Base-by-base conservation (phyloP, 2,329 filamentous ascomycete species). In the Sphaerostilbella broomeana region DNA sequence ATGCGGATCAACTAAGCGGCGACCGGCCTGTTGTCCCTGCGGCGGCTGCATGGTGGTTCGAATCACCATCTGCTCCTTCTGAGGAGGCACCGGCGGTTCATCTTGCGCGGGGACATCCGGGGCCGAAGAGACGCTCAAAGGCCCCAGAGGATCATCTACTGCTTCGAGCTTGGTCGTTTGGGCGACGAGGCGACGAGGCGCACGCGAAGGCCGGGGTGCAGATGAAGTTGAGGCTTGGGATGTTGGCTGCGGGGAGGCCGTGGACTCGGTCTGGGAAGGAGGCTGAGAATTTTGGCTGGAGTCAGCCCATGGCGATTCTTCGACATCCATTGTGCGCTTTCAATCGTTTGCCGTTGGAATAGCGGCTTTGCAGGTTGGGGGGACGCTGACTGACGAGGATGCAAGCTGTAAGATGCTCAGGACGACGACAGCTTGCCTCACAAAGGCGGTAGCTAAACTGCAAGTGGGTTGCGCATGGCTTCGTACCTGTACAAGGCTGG, bases 111-210 rank as follows among this genome's bases (percentile, higher is more conserved):
- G 53, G 40, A 53, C 58, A 49, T 59, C 63, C 29, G 59, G 58
- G 36, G 76, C 75, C 19, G 81, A 62, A 37, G 76, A 53, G 38
- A 80, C 81, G 43, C 86, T 86, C 36, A 94, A 68, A 16, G 86
- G 86, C 1, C 86, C 86, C 31, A 89, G 74, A 40, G 84, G 82
- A 57, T 88, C 84, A 29, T 81, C 77, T 50, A 86, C 81, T 45
- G 81, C 82, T 63, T 90, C 80, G 45, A 90, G 81, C 38, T 79
- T 81, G 32, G 85, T 88, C 20, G 83, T 77, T 58, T 89, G 84
- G 43, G 81, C 81, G 50, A 81, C 80, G 55, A 87, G 68, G 46
- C 79, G 76, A 48, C 79, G 77, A 25, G 71, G 70, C n/a, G 63
- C 58, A 46, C 70, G 68, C 18, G 67, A 67, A 9, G 67, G 59